These are phyloP conservation scores for Arthrocladium fulminans DNA, from an alignment of 2,329 filamentous ascomycete genomes.

Conservation along the genomic window DNA sequence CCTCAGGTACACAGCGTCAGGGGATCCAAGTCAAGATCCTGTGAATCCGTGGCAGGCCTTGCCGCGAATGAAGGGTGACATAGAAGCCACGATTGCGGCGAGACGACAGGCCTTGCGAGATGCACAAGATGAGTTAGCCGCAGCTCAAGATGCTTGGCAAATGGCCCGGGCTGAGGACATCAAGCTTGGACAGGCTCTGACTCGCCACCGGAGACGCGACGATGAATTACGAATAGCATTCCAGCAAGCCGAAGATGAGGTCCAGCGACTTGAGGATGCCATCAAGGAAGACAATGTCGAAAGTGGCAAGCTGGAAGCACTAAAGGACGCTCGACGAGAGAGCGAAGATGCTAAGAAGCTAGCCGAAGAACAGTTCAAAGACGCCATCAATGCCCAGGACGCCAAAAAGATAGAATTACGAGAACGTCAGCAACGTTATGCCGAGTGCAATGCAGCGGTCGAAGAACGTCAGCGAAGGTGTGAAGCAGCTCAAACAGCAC, in stretches of 20 bases:
- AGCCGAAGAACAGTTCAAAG: constrained; percentile 39
- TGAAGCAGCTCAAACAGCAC: constrained; percentile 5
- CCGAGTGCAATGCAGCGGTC: constrained; percentile 27
- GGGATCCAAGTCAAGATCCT: constrained; percentile 44
- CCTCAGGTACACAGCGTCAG: constrained; percentile 43
- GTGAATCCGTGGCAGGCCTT: constrained; percentile 45
- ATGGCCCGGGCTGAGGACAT: constrained; percentile 42
- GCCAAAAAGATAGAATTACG: constrained; percentile 33
- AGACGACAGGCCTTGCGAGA: constrained; percentile 43
- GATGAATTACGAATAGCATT: constrained; percentile 46
- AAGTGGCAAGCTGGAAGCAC: constrained; percentile 54
- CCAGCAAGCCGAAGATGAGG: constrained; percentile 53
- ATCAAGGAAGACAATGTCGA: constrained; percentile 50
- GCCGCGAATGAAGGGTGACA: constrained; percentile 72
- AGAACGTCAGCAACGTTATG: constrained; percentile 31
- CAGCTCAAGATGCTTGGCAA: constrained; percentile 44
- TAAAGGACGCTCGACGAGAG: constrained; percentile 52
- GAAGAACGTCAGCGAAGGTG: constrained; percentile 31
- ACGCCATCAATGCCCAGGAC: constrained; percentile 39
- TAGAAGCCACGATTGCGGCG: constrained; percentile 55
- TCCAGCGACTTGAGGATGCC: constrained; percentile 59
- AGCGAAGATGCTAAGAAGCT: constrained; percentile 41
- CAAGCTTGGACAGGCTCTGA: constrained; percentile 42
- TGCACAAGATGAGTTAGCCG: constrained; percentile 46
- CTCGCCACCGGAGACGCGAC: constrained; percentile 40